A percentile compares a stretch with the other conserved stretches of the same genome.
These are phyloP conservation scores for Kwoniella shivajii DNA, from an alignment of 1,284 basidiomycete species.

Conservation along the genomic window DNA sequence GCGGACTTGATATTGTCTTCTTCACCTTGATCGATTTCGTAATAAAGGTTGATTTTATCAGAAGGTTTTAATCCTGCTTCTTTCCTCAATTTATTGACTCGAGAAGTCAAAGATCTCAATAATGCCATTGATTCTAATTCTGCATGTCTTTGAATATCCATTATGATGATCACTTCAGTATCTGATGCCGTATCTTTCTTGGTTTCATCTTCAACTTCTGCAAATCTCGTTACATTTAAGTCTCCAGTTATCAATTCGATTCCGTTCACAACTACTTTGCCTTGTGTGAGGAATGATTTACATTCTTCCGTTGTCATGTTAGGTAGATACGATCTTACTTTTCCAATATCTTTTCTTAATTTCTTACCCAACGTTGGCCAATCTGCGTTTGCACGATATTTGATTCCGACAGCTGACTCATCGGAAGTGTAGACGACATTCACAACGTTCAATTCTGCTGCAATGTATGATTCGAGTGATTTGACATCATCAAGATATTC, in stretches of 20 bases:
- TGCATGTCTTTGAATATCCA: constrained; percentile 84
- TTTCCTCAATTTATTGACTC: constrained; percentile 94
- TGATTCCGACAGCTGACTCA: constrained; percentile 82
- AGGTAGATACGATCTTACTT: constrained; percentile 87
- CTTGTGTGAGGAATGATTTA: constrained; percentile 74
- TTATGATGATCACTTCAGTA: constrained; percentile 89
- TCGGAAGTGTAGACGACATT: constrained; percentile 86
- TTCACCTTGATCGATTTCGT: constrained; percentile 72
- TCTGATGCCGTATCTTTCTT: constrained; percentile 71
- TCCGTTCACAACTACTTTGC: constrained; percentile 83
- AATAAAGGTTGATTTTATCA: constrained; percentile 90
- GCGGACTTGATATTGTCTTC: constrained; percentile 71
- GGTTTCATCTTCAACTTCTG: constrained; percentile 63
- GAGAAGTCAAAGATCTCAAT: constrained; percentile 86
- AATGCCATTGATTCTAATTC: constrained; percentile 88
- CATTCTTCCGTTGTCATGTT: constrained; percentile 78
- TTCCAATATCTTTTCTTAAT: constrained; percentile 87
- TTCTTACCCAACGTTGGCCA: constrained; percentile 94
- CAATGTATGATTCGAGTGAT: constrained; percentile 83
- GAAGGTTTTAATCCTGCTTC: constrained; percentile 92
- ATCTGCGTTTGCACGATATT: constrained; percentile 90
- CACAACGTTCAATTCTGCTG: constrained; percentile 94
- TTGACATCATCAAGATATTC: constrained; percentile 85
- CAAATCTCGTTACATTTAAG: constrained; percentile 84
- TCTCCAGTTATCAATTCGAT: constrained; percentile 89